These are phyloP conservation scores for Tolypocladium endophyticum DNA, from an alignment of 2,329 filamentous ascomycete genomes.

Conservation along the genomic window DNA sequence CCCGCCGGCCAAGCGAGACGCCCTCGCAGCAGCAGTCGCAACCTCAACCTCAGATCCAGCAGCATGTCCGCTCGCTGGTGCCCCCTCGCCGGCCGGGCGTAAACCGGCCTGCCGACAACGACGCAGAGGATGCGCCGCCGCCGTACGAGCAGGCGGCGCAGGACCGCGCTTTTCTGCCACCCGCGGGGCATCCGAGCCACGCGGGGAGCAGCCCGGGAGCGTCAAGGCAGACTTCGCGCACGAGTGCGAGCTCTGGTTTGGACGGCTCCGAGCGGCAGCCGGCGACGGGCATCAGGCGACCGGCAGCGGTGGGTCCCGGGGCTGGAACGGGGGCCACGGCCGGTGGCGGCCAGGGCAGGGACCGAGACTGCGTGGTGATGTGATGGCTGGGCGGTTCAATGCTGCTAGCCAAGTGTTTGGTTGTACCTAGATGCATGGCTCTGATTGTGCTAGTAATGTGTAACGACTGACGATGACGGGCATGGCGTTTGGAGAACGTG, in stretches of 20 bases:
- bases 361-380: slow-evolving; percentile 37
- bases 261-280: slow-evolving; percentile 1
- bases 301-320: slow-evolving; percentile 11
- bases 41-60: slow-evolving; percentile 2
- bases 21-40: not conserved
- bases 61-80: slow-evolving; percentile 32
- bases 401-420: not conserved
- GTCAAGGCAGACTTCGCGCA: slow-evolving; percentile 2
- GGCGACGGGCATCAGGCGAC: slow-evolving; percentile 13
- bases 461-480: not conserved
- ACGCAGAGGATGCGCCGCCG: slow-evolving; percentile 41
- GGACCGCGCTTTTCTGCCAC: slow-evolving; percentile 39
- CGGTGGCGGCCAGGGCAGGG: slow-evolving; percentile 7
- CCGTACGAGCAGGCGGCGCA: slow-evolving; percentile 48
- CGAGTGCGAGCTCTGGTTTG: not conserved
- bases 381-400: slow-evolving; percentile 11
- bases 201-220: slow-evolving; percentile 23
- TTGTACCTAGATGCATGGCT: not conserved
- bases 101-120: slow-evolving; percentile 25
- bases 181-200: slow-evolving; percentile 39
- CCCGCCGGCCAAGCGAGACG: slow-evolving; percentile 5
- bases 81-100: slow-evolving; percentile 26
- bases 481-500: slow-evolving; percentile 1
- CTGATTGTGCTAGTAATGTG: not conserved
- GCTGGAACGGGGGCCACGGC: slow-evolving; percentile 7